Evolutionary conservation across 192 early-diverging fungal species (phyloP).

Genomic region (Gonapodya sp.): DNA sequence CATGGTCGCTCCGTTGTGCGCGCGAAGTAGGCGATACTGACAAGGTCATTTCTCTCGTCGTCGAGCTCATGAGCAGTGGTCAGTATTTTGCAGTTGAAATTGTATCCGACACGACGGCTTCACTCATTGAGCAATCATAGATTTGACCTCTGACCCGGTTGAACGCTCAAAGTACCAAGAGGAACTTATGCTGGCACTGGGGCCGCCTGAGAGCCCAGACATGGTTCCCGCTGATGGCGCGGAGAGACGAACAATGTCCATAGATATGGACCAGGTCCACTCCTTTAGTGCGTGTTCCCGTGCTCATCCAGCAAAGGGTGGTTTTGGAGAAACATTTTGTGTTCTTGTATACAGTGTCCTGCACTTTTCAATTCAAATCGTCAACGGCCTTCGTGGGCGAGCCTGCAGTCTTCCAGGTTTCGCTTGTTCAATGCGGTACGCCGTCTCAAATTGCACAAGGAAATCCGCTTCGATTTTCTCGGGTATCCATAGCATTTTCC

Average conservation of each 20-base stretch:
- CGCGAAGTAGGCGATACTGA: constrained; percentile 50
- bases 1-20: constrained; percentile 60
- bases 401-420: constrained; percentile 49
- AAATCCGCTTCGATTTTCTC: not conserved
- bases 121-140: too few relatives aligned
- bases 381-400: constrained; percentile 43
- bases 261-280: not conserved
- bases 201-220: not conserved
- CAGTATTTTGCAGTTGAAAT: not conserved
- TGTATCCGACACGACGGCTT: too few relatives aligned
- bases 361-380: constrained; percentile 35
- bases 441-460: not conserved
- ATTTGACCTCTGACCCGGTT: not conserved
- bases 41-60: constrained; percentile 48
- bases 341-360: constrained; percentile 21
- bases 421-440: constrained; percentile 15
- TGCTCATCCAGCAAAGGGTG: not conserved
- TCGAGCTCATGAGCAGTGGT: constrained; percentile 52
- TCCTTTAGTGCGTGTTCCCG: not conserved
- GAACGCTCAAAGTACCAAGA: not conserved
- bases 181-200: not conserved
- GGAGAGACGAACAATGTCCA: not conserved
- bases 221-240: too few relatives aligned
- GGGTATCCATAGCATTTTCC: not conserved
- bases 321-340: not conserved